A percentile compares a stretch with the other conserved stretches of the same genome.
Conservation (phyloP, 495 filamentous ascomycete genomes). For the Thermochaetoides thermophila region DNA sequence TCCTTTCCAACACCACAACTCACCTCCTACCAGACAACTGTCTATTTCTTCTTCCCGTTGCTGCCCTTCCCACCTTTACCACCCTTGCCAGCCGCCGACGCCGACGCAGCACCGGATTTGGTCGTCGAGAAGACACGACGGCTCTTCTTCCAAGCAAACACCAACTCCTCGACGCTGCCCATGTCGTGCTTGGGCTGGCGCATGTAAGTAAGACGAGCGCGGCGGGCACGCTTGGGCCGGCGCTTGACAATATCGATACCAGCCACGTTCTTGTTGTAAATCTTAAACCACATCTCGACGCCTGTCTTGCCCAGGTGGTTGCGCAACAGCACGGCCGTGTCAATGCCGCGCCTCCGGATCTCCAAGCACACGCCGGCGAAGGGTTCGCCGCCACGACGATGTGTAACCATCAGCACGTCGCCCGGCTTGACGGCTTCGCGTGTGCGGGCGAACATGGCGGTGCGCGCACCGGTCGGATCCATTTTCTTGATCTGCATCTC, state of each 20-base stretch:
- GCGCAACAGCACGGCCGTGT: slow-evolving; percentile 71
- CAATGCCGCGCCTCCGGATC: slow-evolving; percentile 70
- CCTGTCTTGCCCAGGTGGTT: slow-evolving; percentile 69
- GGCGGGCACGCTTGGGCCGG: slow-evolving; percentile 63
- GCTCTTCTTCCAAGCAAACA: slow-evolving; percentile 29
- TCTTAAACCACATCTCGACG: slow-evolving; percentile 97
- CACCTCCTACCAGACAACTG: too few species aligned
- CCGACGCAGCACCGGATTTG: slow-evolving; percentile 3
- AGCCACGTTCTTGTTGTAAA: slow-evolving; percentile 75
- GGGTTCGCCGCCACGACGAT: slow-evolving; percentile 63
- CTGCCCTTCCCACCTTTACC: slow-evolving; percentile 2
- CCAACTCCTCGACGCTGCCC: slow-evolving; percentile 29
- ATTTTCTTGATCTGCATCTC: slow-evolving; percentile 51
- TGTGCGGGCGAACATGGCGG: slow-evolving; percentile 59
- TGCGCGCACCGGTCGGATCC: slow-evolving; percentile 71
- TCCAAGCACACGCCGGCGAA: slow-evolving; percentile 78
- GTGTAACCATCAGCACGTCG: slow-evolving; percentile 78
- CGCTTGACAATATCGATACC: slow-evolving; percentile 91
- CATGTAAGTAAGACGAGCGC: slow-evolving; percentile 86
- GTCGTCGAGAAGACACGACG: slow-evolving; percentile 16
- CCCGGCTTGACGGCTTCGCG: slow-evolving; percentile 60
- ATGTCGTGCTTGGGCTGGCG: slow-evolving; percentile 47
- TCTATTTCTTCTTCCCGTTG: slow-evolving; percentile 8
- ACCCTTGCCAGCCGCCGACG: slow-evolving; percentile 1
- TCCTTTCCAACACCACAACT: neutral